Base-by-base conservation (phyloP, 768 basidiomycete species). In the Leucosporidium creatinivorum region DNA sequence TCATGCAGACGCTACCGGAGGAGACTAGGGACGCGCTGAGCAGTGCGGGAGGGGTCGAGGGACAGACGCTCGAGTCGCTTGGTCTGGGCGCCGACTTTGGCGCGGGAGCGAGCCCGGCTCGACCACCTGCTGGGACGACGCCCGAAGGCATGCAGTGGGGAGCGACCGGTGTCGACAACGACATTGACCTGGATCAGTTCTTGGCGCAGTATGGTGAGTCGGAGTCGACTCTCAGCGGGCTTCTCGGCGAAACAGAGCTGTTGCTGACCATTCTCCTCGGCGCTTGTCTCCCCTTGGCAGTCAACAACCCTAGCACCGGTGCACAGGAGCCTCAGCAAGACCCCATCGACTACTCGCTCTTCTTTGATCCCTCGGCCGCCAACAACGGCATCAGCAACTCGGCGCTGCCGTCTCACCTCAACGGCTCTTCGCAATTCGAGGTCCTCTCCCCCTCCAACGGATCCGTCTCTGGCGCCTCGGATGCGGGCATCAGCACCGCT, bases 151-250 rank as follows among this genome's bases (percentile, higher is more conserved):
- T 18, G 44, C 26, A 30, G 28, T 49, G 59, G 59, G 31, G 59
- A 48, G 25, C 25, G 25, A 15, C 15, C 26, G 47, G 28, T 6
- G 12, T 18, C 47, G 47, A 49, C 23, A n/a, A 39, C 13, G 30
- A 66, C 48, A 28, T 63, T 8, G 71, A 73, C 31, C 31, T 69
- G 25, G 71, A 69, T 50, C 67, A 67, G 60, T 56, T 73, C 44
- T 19, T 73, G 28, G 65, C 66, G n/a, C 68, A 69, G 63, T 69
- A 67, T 49, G 61, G 65, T 58, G 61, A 61, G 54, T 44, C 23
- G 25, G 13, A 1, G 17, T 39, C 9, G 58, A 10, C 23, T 57
- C 13, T 26, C 26, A 4, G 21, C 25, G 0, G 4, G 6, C 10
- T 47, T 4, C 18, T 1, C 18, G 23, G 0, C 28, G 48, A n/a